Evolutionary conservation across 2,329 filamentous ascomycete species (phyloP).

Genomic region (Aspergillus fumigatus): DNA sequence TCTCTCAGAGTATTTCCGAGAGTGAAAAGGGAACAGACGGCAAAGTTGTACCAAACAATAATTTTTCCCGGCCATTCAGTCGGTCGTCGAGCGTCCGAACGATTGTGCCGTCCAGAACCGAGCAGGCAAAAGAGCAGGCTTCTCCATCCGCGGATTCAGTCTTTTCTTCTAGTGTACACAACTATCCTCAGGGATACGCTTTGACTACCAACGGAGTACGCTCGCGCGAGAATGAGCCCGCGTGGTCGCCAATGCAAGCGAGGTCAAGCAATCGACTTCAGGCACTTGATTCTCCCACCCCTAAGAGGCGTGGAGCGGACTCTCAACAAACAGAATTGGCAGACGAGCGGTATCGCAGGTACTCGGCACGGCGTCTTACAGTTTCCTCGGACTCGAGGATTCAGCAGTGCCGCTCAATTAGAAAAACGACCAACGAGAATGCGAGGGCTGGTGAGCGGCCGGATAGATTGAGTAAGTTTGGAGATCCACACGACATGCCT

Average conservation of each 20-base stretch:
- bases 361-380: constrained; percentile 19
- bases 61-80: constrained; percentile 36
- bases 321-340: constrained; percentile 16
- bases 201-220: constrained; percentile 1
- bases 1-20: background rate
- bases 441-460: constrained; percentile 13
- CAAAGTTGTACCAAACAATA: constrained; percentile 19
- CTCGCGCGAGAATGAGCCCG: constrained; percentile 1
- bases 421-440: constrained; percentile 29
- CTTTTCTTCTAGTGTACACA: constrained; percentile 1
- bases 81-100: constrained; percentile 29
- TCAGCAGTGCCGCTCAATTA: constrained; percentile 22
- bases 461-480: constrained; percentile 13
- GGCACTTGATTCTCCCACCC: constrained; percentile 29
- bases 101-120: constrained; percentile 12
- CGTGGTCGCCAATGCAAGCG: constrained; percentile 21
- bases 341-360: constrained; percentile 18
- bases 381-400: constrained; percentile 18
- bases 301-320: constrained; percentile 15
- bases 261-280: constrained; percentile 18
- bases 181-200: background rate
- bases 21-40: background rate
- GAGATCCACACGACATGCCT: constrained; percentile 18
- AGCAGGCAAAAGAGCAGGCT: constrained; percentile 8
- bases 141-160: constrained; percentile 1